Conservation (phyloP, 331 rosid genomes). For the Dryas integrifolia region DNA sequence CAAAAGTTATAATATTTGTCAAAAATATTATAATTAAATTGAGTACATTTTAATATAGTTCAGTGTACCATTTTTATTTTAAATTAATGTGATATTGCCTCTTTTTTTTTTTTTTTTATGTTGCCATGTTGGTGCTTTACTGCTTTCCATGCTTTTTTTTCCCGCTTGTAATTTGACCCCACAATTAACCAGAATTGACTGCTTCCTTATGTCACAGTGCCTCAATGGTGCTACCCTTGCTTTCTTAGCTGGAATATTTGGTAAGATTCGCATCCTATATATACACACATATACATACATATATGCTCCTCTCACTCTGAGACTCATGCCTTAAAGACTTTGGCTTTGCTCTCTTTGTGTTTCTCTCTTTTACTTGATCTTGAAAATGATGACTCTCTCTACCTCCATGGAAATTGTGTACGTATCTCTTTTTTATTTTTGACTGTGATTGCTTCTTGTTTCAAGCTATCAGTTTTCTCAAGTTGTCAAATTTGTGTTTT, state of each 20-base stretch:
- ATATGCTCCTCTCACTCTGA: neutral
- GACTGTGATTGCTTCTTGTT: constrained; percentile 25
- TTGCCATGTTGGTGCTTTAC: too few species aligned
- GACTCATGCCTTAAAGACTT: constrained; percentile 1
- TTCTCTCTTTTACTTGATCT: constrained; percentile 16
- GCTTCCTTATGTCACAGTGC: constrained; percentile 4
- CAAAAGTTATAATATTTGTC: too few species aligned
- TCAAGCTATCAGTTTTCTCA: neutral
- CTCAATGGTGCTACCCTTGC: constrained; percentile 26
- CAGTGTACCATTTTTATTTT: too few species aligned
- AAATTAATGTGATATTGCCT: too few species aligned
- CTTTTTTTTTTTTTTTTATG: too few species aligned
- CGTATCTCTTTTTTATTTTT: constrained; percentile 18
- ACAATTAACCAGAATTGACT: too few species aligned
- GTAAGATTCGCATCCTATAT: constrained; percentile 26
- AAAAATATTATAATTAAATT: too few species aligned
- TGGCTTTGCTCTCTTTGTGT: neutral
- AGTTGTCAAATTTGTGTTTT: neutral
- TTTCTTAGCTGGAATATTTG: constrained; percentile 26
- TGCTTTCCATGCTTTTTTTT: too few species aligned
- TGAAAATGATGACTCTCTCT: neutral
- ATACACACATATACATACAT: neutral
- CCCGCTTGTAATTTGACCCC: constrained; percentile 40
- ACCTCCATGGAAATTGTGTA: neutral
- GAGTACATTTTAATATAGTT: too few species aligned